phyloP scores from a whole-genome alignment of 129 eudicot species.

The Arctium lappa region DNA sequence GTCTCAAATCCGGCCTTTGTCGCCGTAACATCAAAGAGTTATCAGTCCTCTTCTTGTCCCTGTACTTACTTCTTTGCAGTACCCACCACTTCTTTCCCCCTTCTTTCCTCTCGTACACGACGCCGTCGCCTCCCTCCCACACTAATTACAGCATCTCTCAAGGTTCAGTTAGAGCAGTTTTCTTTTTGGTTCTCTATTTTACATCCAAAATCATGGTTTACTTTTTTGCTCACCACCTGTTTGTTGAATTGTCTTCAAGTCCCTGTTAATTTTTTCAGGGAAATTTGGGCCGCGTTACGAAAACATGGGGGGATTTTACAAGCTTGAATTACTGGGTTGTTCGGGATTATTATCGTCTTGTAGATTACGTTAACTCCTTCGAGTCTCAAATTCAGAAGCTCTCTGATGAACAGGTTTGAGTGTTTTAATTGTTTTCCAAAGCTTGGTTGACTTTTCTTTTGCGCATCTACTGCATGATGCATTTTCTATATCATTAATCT shows the following conservation, averaged over 20 bases:
- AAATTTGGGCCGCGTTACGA: slow-evolving; percentile 41
- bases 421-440: slow-evolving; percentile 8
- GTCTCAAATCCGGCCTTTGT: slow-evolving; percentile 9
- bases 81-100: slow-evolving; percentile 18
- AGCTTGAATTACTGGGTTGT: slow-evolving; percentile 92
- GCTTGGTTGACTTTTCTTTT: background rate
- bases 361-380: slow-evolving; percentile 64
- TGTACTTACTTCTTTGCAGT: background rate
- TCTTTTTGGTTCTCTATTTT: background rate
- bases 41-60: slow-evolving; percentile 17
- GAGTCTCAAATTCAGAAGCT: slow-evolving; percentile 65
- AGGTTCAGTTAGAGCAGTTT: slow-evolving; percentile 18
- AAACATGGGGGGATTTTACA: slow-evolving; percentile 57
- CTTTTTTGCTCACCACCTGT: slow-evolving; percentile 36
- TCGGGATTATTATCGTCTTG: slow-evolving; percentile 85
- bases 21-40: slow-evolving; percentile 16
- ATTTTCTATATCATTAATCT: slow-evolving; percentile 6
- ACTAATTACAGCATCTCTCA: slow-evolving; percentile 41
- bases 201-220: background rate
- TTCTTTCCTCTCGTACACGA: slow-evolving; percentile 13
- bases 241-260: slow-evolving; percentile 33
- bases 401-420: slow-evolving; percentile 72
- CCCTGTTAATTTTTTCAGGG: slow-evolving; percentile 46
- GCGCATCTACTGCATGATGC: background rate
- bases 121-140: slow-evolving; percentile 35